Base-by-base conservation (phyloP, 2,329 filamentous ascomycete genomes). In the Neurospora sp. region DNA sequence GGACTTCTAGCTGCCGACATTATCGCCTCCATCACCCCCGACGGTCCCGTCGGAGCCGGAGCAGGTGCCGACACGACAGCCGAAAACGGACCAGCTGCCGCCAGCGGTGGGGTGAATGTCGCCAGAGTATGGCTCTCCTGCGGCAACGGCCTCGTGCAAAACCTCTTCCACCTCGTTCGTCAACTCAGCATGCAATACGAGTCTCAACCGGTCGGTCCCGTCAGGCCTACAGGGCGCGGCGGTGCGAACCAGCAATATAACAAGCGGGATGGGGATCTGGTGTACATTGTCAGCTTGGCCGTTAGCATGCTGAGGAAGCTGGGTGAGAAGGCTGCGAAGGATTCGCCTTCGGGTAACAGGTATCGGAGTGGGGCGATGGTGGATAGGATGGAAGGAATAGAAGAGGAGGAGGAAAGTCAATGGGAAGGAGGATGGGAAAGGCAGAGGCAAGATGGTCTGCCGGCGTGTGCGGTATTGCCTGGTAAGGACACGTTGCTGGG, bases 1-100 rank as follows among this genome's bases (percentile, higher is more conserved):
- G 94, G 93, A 1, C 87, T 98, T 75, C 84, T 98, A 6, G 92
- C 93, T 1, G 94, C 93, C 0, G 94, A 98, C 74, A 96, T 98
- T 68, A 82, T 98, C 3, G 89, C 93, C 0, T 89, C 89, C 10
- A 83, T 97, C 12, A 85, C 86, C 0, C 88, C 88, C 1, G 76
- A 75, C 0, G 73, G 65, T 23, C 52, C 52, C 15, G 12, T 33
- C 12, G 23, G 23, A 17, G 52, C 52, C 1, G 52, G 5, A 93
- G 93, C 15, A 12, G 52, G 52, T 33, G 6, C 12, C 52, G 23
- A 62, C 52, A 91, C 93, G 1, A 93, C 93, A 1, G 94, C 92
- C 0, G 94, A 97, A 74, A 96, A 97, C 67, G 82, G 97, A 3
- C 88, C 92, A 0, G 89, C 89, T 11, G 74, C 1, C 69, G 88